Base-by-base conservation (phyloP, 306 rosid genomes). In the Elaeagnus macrophylla region DNA sequence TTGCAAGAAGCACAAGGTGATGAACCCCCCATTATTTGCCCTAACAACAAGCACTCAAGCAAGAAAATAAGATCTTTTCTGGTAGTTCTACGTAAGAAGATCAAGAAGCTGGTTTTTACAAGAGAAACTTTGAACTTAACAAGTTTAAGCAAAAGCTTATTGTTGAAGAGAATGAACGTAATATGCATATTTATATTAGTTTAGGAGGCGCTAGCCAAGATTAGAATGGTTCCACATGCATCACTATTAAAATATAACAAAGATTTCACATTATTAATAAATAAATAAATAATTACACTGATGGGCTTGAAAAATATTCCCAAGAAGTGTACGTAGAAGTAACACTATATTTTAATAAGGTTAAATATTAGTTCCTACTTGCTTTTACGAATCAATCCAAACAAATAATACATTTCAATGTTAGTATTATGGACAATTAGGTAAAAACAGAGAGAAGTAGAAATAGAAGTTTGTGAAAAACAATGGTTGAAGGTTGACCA, bases 1-100 rank as follows among this genome's bases (percentile, higher is more conserved):
- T 83, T 83, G 86, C 95, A 86, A 8, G 93, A 80, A 67, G 93
- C 91, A 72, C 95, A 86, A 12, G 95, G 95, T 11, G 95, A 76
- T 6, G 85, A 51, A 48, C 88, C 75, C 12, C 83, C 84, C 88
- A 78, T 80, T 68, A 8, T 25, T 25, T 25, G 10, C 10, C 18
- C 5, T 6, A 14, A 42, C 10, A 38, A 15, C 9, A 32, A 15
- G 37, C 14, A 0, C 16, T 0, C 14, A 47, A 53, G 7, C 6
- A 45, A 10, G 17, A 54, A 12, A 7, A 0, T 19, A 42, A 39
- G 0, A 10, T 39, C 43, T 51, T 61, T 19, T 52, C 39, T 39
- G 12, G 61, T 45, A 40, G 17, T 41, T 16, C 6, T 10, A 7
- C 12, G 7, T 1, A 41, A 43, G 8, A 25, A 39, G 51, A 38